phyloP scores from a whole-genome alignment of 2,329 filamentous ascomycete species.

The Dendryphion nanum region DNA sequence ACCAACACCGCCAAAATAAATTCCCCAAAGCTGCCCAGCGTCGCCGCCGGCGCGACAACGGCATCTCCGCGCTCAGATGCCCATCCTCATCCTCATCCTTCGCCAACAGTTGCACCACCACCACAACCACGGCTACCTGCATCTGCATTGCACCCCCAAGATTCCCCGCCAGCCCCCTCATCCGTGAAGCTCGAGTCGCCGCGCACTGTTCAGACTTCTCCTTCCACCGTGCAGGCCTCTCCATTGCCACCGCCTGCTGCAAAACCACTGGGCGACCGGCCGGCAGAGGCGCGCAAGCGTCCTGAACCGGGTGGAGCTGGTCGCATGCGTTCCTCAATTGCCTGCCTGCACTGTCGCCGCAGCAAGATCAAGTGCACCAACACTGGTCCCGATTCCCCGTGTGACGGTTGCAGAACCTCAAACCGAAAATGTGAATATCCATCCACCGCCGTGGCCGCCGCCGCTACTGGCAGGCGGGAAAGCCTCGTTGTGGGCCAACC shows the following conservation, averaged over 20 bases:
- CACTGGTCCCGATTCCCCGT: slow-evolving; percentile 67
- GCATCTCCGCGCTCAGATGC: slow-evolving; percentile 17
- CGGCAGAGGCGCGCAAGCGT: slow-evolving; percentile 8
- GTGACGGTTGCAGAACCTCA: slow-evolving; percentile 70
- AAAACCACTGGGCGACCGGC: slow-evolving; percentile 18
- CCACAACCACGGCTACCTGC: slow-evolving; percentile 10
- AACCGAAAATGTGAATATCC: slow-evolving; percentile 74
- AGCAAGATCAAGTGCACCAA: slow-evolving; percentile 90
- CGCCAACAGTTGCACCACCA: neutral
- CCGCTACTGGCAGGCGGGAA: slow-evolving; percentile 37
- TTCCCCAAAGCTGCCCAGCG: slow-evolving; percentile 18
- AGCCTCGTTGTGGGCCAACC: slow-evolving; percentile 14
- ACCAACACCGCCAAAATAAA: slow-evolving; percentile 30
- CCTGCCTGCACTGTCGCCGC: slow-evolving; percentile 71
- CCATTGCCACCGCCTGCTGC: slow-evolving; percentile 20
- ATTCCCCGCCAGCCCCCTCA: slow-evolving; percentile 12
- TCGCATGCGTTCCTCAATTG: slow-evolving; percentile 73
- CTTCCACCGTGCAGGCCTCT: slow-evolving; percentile 29
- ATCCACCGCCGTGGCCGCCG: slow-evolving; percentile 51
- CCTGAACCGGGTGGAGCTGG: slow-evolving; percentile 16
- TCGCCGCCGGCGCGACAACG: slow-evolving; percentile 27
- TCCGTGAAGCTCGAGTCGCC: slow-evolving; percentile 11
- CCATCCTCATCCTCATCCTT: slow-evolving; percentile 5
- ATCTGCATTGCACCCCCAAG: slow-evolving; percentile 4
- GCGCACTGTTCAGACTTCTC: slow-evolving; percentile 9